Conservation (phyloP, 2,329 filamentous ascomycete species). For the Samsoniella hepiali region DNA sequence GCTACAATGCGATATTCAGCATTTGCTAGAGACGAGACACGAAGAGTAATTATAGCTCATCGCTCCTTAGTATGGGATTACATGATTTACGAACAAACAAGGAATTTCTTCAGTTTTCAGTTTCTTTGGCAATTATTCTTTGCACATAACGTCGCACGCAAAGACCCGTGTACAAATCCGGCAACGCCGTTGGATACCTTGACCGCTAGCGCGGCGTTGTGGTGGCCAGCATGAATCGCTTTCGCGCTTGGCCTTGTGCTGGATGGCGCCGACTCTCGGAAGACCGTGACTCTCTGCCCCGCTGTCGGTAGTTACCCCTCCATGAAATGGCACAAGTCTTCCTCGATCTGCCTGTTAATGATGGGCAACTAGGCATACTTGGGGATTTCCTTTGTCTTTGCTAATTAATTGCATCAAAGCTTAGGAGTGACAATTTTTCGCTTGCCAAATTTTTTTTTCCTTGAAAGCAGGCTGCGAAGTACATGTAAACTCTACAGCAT, state of each 20-base stretch:
- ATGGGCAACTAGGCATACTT: too few relatives aligned
- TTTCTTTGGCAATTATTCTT: not conserved
- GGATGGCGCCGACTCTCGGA: conserved; percentile 13
- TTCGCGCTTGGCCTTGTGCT: not conserved
- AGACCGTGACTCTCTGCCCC: conserved; percentile 13
- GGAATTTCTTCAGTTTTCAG: not conserved
- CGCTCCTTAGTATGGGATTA: not conserved
- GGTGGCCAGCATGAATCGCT: not conserved
- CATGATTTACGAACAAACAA: not conserved
- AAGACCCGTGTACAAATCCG: conserved; percentile 21
- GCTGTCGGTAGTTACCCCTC: conserved; percentile 8
- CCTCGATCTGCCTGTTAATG: too few relatives aligned
- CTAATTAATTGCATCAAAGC: not conserved
- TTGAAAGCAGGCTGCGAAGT: not conserved
- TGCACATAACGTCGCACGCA: too few relatives aligned
- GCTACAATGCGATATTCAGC: not conserved
- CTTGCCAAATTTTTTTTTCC: too few relatives aligned
- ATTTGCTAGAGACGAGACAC: not conserved
- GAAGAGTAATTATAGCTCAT: not conserved
- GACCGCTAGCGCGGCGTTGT: not conserved
- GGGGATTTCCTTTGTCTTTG: too few relatives aligned
- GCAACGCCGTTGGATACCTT: conserved; percentile 10
- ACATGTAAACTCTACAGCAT: not conserved
- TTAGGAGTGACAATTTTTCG: too few relatives aligned
- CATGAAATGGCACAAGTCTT: not conserved